Conservation (phyloP, 768 basidiomycete genomes). For the Chlorophyllum brunneum region DNA sequence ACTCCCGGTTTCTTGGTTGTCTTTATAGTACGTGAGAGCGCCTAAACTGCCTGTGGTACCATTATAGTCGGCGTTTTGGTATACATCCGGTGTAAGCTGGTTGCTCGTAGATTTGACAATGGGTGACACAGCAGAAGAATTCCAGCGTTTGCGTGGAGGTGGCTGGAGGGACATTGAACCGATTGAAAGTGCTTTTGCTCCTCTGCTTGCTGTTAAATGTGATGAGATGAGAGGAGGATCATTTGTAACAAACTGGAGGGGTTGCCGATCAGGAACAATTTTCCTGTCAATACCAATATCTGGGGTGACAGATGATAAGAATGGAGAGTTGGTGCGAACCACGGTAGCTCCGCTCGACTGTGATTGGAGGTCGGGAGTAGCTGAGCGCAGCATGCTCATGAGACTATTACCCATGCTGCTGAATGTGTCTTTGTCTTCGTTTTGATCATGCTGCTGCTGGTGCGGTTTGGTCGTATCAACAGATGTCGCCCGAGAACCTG, state of each 20-base stretch:
- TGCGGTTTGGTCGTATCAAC: constrained; percentile 29
- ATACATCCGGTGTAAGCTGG: constrained; percentile 17
- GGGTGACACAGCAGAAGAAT: constrained; percentile 18
- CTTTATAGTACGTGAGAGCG: constrained; percentile 6
- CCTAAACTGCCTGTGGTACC: constrained; percentile 7
- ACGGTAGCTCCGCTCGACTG: constrained; percentile 20
- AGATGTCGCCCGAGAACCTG: constrained; percentile 47
- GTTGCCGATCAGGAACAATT: constrained; percentile 23
- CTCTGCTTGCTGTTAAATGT: constrained; percentile 21
- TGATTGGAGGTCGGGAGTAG: constrained; percentile 27
- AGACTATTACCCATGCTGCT: constrained; percentile 51
- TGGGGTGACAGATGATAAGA: constrained; percentile 26
- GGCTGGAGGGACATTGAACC: constrained; percentile 40
- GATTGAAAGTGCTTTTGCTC: constrained; percentile 29
- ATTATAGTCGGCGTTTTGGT: constrained; percentile 9
- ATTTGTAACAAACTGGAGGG: constrained; percentile 24
- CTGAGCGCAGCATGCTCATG: constrained; percentile 45
- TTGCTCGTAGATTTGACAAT: not conserved
- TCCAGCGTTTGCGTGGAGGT: constrained; percentile 48
- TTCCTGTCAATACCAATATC: constrained; percentile 35
- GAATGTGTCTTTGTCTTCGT: constrained; percentile 49
- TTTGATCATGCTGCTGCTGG: constrained; percentile 27
- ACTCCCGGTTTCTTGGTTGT: constrained; percentile 11
- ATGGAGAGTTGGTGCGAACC: constrained; percentile 29
- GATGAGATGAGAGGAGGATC: constrained; percentile 24